Conservation (phyloP, 164 flowering plant genomes). For the Aristolochia contorta region DNA sequence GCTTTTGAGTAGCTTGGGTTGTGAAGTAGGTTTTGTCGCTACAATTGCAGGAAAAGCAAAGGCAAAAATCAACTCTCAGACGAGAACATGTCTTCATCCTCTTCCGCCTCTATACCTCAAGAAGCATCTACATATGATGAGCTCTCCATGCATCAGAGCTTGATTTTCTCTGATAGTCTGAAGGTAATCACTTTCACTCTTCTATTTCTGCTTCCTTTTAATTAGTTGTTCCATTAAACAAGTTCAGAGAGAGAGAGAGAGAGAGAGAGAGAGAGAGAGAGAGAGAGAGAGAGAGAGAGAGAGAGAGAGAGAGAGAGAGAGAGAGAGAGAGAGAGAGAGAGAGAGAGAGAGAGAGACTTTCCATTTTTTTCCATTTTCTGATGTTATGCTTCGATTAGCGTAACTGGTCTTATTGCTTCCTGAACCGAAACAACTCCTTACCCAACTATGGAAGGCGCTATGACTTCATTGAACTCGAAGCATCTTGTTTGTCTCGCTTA, state of each 20-base stretch:
- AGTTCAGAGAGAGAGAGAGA: too few species aligned
- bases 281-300: too few species aligned
- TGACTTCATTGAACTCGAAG: background rate
- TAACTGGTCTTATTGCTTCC: too few species aligned
- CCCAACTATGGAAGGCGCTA: too few species aligned
- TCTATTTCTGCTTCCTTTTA: background rate
- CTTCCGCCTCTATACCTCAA: slow-evolving; percentile 27
- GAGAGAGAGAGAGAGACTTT: too few species aligned
- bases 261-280: too few species aligned
- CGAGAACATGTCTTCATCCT: slow-evolving; percentile 41
- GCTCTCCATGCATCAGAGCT: slow-evolving; percentile 72
- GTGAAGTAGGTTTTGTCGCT: background rate
- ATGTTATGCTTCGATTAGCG: too few species aligned
- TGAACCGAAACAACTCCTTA: too few species aligned
- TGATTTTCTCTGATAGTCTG: slow-evolving; percentile 82
- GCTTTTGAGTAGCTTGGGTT: background rate
- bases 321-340: too few species aligned
- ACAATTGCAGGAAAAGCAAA: slow-evolving; percentile 16
- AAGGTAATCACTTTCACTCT: slow-evolving; percentile 36
- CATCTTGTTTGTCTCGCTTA: background rate
- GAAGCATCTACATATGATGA: slow-evolving; percentile 70
- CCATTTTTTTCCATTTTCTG: too few species aligned
- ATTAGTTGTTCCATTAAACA: too few species aligned
- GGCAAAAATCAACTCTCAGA: slow-evolving; percentile 3
- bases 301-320: too few species aligned